A percentile compares a stretch with the other conserved stretches of the same genome.
Conservation (phyloP, 1,284 basidiomycete species). For the Fomitopsis palustris region DNA sequence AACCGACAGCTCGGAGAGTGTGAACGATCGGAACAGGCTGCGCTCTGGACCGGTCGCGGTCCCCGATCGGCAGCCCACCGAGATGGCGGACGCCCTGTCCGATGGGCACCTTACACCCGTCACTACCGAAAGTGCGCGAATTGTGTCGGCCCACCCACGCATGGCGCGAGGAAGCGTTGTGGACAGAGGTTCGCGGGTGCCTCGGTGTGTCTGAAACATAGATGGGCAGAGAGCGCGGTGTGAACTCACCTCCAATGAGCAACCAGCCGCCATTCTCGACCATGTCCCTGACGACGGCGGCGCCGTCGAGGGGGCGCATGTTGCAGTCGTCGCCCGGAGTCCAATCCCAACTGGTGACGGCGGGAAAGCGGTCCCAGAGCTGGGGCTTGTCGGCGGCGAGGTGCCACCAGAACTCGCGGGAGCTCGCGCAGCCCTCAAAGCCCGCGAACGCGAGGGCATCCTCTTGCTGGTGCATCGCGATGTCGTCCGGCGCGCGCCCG, state of each 20-base stretch:
- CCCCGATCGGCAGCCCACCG: neutral
- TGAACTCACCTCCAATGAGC: slow-evolving; percentile 52
- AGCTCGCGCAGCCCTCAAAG: slow-evolving; percentile 56
- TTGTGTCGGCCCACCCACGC: no score
- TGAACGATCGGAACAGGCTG: neutral
- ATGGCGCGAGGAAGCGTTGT: no score
- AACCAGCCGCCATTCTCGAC: slow-evolving; percentile 71
- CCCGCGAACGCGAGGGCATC: slow-evolving; percentile 51
- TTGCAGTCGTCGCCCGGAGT: slow-evolving; percentile 36
- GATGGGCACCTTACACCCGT: neutral
- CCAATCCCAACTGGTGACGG: slow-evolving; percentile 50
- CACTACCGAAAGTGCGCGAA: neutral
- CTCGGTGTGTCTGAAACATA: neutral
- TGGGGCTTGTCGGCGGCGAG: slow-evolving; percentile 45
- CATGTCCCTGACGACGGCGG: slow-evolving; percentile 46
- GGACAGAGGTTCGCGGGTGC: no score
- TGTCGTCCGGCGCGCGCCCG: slow-evolving; percentile 18
- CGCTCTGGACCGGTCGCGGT: neutral
- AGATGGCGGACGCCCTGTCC: neutral
- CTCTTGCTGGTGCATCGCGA: slow-evolving; percentile 10
- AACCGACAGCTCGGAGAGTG: neutral
- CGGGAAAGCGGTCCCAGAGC: slow-evolving; percentile 49
- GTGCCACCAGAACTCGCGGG: slow-evolving; percentile 61
- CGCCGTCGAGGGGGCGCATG: slow-evolving; percentile 36
- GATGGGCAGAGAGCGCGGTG: neutral